Percentiles rank a stretch among this genome's conserved stretches.
Conservation (phyloP, 768 basidiomycete species). For the Lentinus tigrinus region DNA sequence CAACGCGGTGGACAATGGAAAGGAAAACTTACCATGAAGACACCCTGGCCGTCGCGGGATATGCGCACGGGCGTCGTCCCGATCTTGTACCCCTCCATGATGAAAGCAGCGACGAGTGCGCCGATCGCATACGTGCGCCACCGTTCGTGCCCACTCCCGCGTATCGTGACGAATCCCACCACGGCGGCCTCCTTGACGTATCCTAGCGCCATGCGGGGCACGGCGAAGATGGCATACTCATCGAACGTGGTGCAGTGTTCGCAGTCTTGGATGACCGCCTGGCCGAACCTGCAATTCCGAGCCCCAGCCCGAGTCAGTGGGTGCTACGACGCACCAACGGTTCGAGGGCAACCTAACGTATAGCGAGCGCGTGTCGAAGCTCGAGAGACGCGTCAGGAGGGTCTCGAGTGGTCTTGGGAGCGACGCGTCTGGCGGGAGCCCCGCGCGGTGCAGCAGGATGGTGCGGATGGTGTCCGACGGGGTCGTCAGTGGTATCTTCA, state of each 20-base stretch:
- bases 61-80: conserved; percentile 48
- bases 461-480: conserved; percentile 52
- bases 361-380: conserved; percentile 53
- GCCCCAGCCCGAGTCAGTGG: not conserved
- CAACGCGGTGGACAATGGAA: no score
- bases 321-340: not conserved
- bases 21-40: conserved; percentile 38
- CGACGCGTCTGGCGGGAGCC: conserved; percentile 19
- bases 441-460: conserved; percentile 42
- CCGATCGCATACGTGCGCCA: conserved; percentile 48
- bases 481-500: conserved; percentile 54
- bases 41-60: conserved; percentile 35
- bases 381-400: conserved; percentile 53
- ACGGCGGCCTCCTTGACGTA: conserved; percentile 60
- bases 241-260: conserved; percentile 59
- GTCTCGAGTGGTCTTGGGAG: conserved; percentile 50
- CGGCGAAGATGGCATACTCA: conserved; percentile 59
- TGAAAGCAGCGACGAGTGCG: conserved; percentile 44
- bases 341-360: conserved; percentile 53
- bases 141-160: conserved; percentile 39
- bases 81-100: conserved; percentile 56
- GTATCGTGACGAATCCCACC: conserved; percentile 48
- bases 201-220: conserved; percentile 53
- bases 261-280: conserved; percentile 60
- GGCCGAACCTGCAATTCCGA: conserved; percentile 68